Conservation (phyloP, 768 basidiomycete species). For the Boletellus ananas region DNA sequence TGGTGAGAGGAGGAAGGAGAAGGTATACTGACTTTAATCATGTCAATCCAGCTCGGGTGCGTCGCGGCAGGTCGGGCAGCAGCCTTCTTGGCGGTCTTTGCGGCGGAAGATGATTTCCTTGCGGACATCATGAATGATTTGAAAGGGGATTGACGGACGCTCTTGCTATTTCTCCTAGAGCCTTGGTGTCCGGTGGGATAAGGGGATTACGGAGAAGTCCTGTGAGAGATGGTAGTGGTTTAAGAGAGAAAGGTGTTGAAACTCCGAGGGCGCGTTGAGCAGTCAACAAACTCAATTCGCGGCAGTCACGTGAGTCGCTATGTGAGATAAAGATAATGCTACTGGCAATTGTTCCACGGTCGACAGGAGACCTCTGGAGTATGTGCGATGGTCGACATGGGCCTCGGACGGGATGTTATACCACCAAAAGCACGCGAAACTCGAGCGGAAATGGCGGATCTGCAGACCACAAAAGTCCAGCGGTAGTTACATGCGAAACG, state of each 20-base stretch:
- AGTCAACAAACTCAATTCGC: constrained; percentile 40
- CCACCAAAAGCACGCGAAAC: constrained; percentile 17
- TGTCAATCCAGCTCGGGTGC: constrained; percentile 64
- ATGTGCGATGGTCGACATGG: constrained; percentile 3
- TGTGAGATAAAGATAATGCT: constrained; percentile 29
- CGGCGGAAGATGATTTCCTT: constrained; percentile 44
- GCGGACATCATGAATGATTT: constrained; percentile 26
- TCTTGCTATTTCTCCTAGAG: constrained; percentile 16
- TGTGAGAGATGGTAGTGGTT: constrained; percentile 47
- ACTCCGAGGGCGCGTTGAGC: constrained; percentile 40
- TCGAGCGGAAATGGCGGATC: background rate
- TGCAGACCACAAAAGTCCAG: constrained; percentile 15
- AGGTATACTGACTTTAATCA: constrained; percentile 65
- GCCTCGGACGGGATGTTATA: constrained; percentile 10
- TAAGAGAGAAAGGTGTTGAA: constrained; percentile 38
- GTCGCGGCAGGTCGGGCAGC: constrained; percentile 29
- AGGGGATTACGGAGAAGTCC: constrained; percentile 19
- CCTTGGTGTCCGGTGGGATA: constrained; percentile 12
- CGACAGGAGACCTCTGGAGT: background rate
- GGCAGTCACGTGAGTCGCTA: constrained; percentile 34
- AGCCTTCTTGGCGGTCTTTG: constrained; percentile 40
- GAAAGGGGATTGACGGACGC: constrained; percentile 8
- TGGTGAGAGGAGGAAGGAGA: constrained; percentile 9
- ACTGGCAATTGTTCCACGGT: constrained; percentile 8
- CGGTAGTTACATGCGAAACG: constrained; percentile 14